These are phyloP conservation scores for Rosa multiflora DNA, from an alignment of 306 rosid genomes.

Conservation along the genomic window DNA sequence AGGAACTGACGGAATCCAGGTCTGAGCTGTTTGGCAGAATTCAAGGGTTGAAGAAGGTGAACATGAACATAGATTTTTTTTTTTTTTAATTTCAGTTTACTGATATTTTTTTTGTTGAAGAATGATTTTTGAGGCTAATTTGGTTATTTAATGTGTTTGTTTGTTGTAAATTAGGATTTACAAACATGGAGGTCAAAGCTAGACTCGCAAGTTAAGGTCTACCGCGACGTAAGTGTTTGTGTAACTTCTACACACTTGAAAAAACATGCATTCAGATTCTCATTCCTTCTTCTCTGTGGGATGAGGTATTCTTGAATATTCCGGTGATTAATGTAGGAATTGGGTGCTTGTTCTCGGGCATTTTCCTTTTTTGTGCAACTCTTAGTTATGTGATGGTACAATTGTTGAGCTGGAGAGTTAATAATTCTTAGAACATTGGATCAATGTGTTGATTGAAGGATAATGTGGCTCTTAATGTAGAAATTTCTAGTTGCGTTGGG, in stretches of 20 bases:
- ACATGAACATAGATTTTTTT: background rate
- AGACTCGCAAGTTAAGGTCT: conserved; percentile 81
- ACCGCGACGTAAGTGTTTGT: conserved; percentile 69
- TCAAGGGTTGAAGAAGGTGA: conserved; percentile 85
- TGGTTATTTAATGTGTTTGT: background rate
- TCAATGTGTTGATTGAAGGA: background rate
- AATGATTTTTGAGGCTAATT: conserved; percentile 5
- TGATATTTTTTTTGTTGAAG: background rate
- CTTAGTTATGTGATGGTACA: background rate
- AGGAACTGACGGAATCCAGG: conserved; percentile 93
- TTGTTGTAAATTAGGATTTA: conserved; percentile 53
- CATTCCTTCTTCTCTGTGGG: background rate
- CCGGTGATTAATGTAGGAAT: background rate
- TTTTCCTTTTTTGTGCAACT: background rate
- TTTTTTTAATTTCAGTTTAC: background rate
- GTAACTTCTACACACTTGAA: background rate
- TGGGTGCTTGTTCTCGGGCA: background rate
- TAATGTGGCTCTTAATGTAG: background rate
- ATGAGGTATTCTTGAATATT: background rate
- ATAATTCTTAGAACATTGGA: background rate
- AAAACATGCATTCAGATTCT: background rate
- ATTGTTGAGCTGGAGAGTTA: background rate
- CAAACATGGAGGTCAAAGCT: conserved; percentile 90
- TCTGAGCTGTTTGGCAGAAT: conserved; percentile 79
- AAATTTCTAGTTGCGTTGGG: background rate